Evolutionary conservation across 805 yeast species (phyloP).

Genomic region (Metschnikowia proteae): DNA sequence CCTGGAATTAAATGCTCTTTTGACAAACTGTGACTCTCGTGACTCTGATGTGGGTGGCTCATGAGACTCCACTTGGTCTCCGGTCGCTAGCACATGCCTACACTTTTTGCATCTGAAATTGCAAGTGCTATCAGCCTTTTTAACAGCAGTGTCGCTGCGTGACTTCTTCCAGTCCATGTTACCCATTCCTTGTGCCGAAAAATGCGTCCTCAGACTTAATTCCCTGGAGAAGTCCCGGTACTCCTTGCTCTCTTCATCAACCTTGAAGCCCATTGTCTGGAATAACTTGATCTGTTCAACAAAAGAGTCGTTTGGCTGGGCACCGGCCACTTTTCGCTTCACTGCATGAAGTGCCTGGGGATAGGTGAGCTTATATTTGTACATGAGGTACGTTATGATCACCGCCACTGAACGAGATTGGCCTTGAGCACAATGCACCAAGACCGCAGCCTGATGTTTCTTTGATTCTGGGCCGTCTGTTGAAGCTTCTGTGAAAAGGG

Average conservation of each 20-base stretch:
- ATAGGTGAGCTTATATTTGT: conserved; percentile 49
- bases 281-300: conserved; percentile 66
- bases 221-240: conserved; percentile 29
- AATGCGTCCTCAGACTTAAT: conserved; percentile 19
- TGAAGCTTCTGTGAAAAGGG: conserved; percentile 39
- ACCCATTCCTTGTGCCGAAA: conserved; percentile 13
- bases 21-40: conserved; percentile 61
- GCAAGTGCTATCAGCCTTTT: conserved; percentile 3
- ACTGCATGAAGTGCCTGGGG: conserved; percentile 73
- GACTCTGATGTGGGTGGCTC: conserved; percentile 62
- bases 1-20: conserved; percentile 57
- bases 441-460: conserved; percentile 40
- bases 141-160: conserved; percentile 11
- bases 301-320: conserved; percentile 74
- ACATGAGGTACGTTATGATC: conserved; percentile 47
- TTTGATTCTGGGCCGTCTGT: conserved; percentile 15
- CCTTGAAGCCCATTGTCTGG: conserved; percentile 33
- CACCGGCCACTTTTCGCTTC: conserved; percentile 54
- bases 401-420: conserved; percentile 47
- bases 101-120: conserved; percentile 77
- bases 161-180: conserved; percentile 12
- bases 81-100: conserved; percentile 63
- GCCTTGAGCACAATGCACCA: conserved; percentile 54
- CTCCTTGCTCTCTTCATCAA: conserved; percentile 20
- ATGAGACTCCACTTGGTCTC: conserved; percentile 61